A percentile compares a stretch with the other conserved stretches of the same genome.
Conservation (phyloP, 2,329 filamentous ascomycete genomes). For the Epichloe festucae region DNA sequence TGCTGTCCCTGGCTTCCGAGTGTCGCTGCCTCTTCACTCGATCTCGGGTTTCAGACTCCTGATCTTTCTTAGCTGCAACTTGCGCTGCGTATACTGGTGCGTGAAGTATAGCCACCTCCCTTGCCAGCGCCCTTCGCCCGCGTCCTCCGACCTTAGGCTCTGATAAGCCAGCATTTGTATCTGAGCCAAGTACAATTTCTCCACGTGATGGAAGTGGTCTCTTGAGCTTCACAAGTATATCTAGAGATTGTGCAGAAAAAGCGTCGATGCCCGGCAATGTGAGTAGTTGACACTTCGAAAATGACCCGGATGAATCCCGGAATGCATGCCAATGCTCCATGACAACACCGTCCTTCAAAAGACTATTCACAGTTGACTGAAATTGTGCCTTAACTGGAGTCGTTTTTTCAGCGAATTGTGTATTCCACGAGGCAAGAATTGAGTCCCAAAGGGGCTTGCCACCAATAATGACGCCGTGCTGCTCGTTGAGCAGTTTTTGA, state of each 20-base stretch:
- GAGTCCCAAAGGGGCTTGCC: slow-evolving; percentile 37
- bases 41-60: slow-evolving; percentile 11
- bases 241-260: slow-evolving; percentile 26
- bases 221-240: slow-evolving; percentile 34
- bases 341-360: slow-evolving; percentile 22
- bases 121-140: slow-evolving; percentile 20
- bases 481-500: slow-evolving; percentile 16
- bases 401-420: slow-evolving; percentile 24
- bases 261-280: slow-evolving; percentile 29
- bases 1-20: background rate
- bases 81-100: slow-evolving; percentile 37
- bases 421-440: slow-evolving; percentile 30
- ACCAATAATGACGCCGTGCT: slow-evolving; percentile 36
- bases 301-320: slow-evolving; percentile 25
- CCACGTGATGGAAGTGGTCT: slow-evolving; percentile 18
- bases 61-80: slow-evolving; percentile 19
- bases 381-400: slow-evolving; percentile 28
- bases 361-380: slow-evolving; percentile 24
- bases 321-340: slow-evolving; percentile 33
- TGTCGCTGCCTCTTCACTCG: slow-evolving; percentile 7
- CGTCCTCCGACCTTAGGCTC: slow-evolving; percentile 17
- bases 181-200: background rate
- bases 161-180: background rate
- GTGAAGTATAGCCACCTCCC: slow-evolving; percentile 34
- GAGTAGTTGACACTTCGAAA: slow-evolving; percentile 32